Percentiles rank a stretch among this genome's conserved stretches.
Evolutionary conservation across 2,329 filamentous ascomycete species (phyloP).

Genomic region (Neospermospora avenae): DNA sequence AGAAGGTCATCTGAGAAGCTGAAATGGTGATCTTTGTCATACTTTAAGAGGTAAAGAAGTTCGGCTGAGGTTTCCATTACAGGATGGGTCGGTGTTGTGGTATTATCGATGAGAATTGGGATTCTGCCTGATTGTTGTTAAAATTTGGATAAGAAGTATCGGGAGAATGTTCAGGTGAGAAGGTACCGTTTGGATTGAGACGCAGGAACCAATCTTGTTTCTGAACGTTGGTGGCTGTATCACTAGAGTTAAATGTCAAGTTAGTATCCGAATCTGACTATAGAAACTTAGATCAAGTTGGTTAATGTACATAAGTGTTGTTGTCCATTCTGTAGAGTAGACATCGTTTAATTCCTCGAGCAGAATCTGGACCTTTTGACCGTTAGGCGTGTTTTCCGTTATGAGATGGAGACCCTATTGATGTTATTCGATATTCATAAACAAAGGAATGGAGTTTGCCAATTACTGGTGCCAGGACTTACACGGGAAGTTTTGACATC

Average conservation of each 20-base stretch:
- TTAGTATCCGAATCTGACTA: too few species aligned
- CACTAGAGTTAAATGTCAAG: neutral
- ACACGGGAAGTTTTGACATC: neutral
- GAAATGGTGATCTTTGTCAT: neutral
- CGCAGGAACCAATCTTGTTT: neutral
- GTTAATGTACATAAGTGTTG: neutral
- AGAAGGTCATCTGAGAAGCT: slow-evolving; percentile 36
- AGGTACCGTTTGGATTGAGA: neutral
- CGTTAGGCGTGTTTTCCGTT: neutral
- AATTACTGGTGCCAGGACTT: neutral
- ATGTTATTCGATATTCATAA: too few species aligned
- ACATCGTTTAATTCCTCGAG: neutral
- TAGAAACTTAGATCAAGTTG: too few species aligned
- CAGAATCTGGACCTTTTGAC: neutral
- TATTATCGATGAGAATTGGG: neutral
- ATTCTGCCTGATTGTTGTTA: neutral
- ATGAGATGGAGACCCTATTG: neutral
- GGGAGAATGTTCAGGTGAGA: neutral
- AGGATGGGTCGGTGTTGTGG: neutral
- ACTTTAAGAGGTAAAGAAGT: neutral
- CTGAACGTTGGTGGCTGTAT: neutral
- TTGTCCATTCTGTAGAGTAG: neutral
- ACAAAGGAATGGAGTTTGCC: too few species aligned
- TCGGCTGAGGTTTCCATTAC: neutral
- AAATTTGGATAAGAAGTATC: neutral